phyloP scores from a whole-genome alignment of 805 yeast species.

The Saccharomyces jurei region DNA sequence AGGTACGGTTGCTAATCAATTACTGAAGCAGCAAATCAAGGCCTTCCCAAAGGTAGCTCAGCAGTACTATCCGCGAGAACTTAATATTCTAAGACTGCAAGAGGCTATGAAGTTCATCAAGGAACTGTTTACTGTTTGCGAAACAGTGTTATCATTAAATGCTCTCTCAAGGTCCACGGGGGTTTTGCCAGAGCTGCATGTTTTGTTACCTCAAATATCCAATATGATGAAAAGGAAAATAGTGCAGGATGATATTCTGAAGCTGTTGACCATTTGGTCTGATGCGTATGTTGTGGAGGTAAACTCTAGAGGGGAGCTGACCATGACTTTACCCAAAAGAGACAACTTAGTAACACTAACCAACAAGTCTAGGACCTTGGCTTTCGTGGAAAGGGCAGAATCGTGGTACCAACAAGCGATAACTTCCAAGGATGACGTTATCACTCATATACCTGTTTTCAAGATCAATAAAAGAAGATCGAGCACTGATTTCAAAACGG shows the following conservation, averaged over 20 bases:
- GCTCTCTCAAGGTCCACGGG: slow-evolving; percentile 17
- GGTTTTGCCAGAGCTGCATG: slow-evolving; percentile 14
- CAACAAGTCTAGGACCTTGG: slow-evolving; percentile 22
- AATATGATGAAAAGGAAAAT: slow-evolving; percentile 24
- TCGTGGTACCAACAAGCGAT: slow-evolving; percentile 11
- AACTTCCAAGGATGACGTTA: slow-evolving; percentile 5
- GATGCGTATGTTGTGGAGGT: slow-evolving; percentile 19
- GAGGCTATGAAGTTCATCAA: slow-evolving; percentile 15
- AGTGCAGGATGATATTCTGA: slow-evolving; percentile 18
- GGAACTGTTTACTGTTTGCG: slow-evolving; percentile 19
- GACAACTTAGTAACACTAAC: slow-evolving; percentile 15
- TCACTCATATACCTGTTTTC: slow-evolving; percentile 17
- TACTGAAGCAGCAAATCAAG: slow-evolving; percentile 18
- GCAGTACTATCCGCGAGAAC: slow-evolving; percentile 17
- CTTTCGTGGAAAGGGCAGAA: slow-evolving; percentile 20
- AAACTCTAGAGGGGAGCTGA: slow-evolving; percentile 17
- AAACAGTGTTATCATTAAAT: slow-evolving; percentile 24
- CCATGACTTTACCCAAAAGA: slow-evolving; percentile 15
- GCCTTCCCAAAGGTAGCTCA: slow-evolving; percentile 21
- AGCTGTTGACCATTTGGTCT: slow-evolving; percentile 26
- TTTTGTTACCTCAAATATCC: slow-evolving; percentile 24
- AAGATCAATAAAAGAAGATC: slow-evolving; percentile 20
- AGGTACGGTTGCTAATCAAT: slow-evolving; percentile 5
- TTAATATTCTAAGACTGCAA: slow-evolving; percentile 8
- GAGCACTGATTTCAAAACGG: slow-evolving; percentile 7